Evolutionary conservation across 768 basidiomycete species (phyloP), one percentile per base, ranked within the genome.

Genomic region (Macrolepiota albuminosa): DNA sequence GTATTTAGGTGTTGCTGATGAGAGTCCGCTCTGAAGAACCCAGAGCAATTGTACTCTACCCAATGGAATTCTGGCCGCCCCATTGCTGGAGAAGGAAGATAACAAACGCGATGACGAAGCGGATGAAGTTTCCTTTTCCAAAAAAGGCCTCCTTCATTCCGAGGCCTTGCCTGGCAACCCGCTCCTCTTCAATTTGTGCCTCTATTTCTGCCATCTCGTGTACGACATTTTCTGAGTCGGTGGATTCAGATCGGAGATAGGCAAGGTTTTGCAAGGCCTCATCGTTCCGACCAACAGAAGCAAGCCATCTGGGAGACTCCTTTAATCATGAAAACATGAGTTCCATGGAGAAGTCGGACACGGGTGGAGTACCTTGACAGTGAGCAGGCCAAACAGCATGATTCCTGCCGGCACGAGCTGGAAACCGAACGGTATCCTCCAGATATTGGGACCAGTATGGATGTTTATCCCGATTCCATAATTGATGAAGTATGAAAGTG

Each of bases 41-140:
- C 43, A 54, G 1, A 54, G 16, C 1, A 5, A 56, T 6, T 21
- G 33, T 43, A 65, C 76, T 37, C 60, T n/a, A 81, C 78, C 75
- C 77, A 63, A 93, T 87, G 0, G 87, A 86, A 72, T 94, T 91
- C 69, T 93, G 92, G 1, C 93, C 93, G 51, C 82, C 81, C 87
- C 87, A 92, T 68, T 93, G 90, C 64, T 93, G 92, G 8, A 92
- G 75, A 61, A 89, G 69, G 76, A 93, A 92, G 61, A 92, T 89
- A 31, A 81, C 71, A 64, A 91, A 85, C 1, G 93, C 92, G 66
- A 95, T 92, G n/a, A 88, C 74, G 76, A 95, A 94, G 26, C 93
- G 86, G 61, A 87, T 75, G 49, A 84, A 81, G 73, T 93, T 93
- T 50, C 93, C 93, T 68, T 89, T 89, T 21, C 87, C 87, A 42